A percentile compares a stretch with the other conserved stretches of the same genome.
Evolutionary conservation across 2,329 filamentous ascomycete species (phyloP).

Genomic region (Pyricularia sp.): DNA sequence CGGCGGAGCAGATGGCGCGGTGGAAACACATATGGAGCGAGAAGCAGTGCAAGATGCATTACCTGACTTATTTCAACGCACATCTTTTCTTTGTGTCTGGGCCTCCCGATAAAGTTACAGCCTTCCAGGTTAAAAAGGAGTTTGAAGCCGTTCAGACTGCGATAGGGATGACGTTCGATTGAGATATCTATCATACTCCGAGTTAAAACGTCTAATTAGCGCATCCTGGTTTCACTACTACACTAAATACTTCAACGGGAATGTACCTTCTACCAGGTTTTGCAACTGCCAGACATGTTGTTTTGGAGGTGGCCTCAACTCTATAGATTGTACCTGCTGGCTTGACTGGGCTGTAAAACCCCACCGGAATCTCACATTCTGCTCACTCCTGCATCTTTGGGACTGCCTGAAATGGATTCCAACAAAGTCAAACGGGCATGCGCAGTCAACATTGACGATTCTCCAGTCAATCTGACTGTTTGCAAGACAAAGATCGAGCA

Average conservation of each 20-base stretch:
- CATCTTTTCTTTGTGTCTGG: neutral
- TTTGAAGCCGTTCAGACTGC: too few relatives aligned
- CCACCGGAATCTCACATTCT: neutral
- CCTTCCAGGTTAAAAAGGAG: too few relatives aligned
- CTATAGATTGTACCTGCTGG: neutral
- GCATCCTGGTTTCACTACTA: too few relatives aligned
- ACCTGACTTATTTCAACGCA: neutral
- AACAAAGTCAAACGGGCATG: neutral
- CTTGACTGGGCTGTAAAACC: neutral
- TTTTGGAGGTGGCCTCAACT: too few relatives aligned
- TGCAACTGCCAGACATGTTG: neutral
- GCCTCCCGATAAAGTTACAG: neutral
- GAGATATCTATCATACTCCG: too few relatives aligned
- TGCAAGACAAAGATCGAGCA: neutral
- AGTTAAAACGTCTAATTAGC: too few relatives aligned
- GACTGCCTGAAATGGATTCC: neutral
- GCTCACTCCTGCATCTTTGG: neutral
- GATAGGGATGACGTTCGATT: too few relatives aligned
- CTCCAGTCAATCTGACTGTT: neutral
- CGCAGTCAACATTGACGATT: neutral
- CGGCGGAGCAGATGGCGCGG: neutral
- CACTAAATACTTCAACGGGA: too few relatives aligned
- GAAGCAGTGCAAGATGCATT: neutral
- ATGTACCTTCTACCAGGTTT: too few relatives aligned
- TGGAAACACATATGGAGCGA: neutral